Conservation (phyloP, 345 rosid genomes). For the Bruguiera gymnorhiza region DNA sequence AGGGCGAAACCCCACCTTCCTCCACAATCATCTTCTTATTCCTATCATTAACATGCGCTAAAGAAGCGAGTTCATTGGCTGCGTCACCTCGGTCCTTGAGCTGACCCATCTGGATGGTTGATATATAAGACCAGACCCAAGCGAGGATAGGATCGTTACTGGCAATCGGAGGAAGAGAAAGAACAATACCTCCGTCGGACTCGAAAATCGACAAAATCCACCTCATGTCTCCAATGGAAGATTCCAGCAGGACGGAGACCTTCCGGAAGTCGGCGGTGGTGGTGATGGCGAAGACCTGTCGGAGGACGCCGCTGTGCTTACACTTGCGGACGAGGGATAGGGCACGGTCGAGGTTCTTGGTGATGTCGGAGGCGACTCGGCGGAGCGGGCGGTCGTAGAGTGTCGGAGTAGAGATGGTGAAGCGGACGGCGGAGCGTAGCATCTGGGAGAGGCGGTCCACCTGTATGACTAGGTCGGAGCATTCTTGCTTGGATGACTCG, state of each 20-base stretch:
- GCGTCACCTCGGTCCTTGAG: conserved; percentile 44
- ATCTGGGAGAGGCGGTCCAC: conserved; percentile 45
- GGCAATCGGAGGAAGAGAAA: conserved; percentile 59
- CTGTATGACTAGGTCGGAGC: conserved; percentile 43
- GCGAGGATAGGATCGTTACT: conserved; percentile 67
- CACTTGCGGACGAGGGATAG: conserved; percentile 52
- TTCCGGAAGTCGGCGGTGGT: conserved; percentile 55
- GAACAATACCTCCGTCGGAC: conserved; percentile 29
- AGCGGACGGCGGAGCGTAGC: conserved; percentile 56
- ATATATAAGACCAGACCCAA: conserved; percentile 60
- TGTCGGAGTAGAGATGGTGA: conserved; percentile 31
- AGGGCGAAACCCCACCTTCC: conserved; percentile 51
- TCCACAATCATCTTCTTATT: conserved; percentile 59
- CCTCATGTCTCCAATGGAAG: conserved; percentile 55
- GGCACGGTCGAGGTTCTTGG: conserved; percentile 58
- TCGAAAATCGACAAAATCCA: conserved; percentile 57
- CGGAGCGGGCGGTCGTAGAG: conserved; percentile 59
- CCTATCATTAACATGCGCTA: conserved; percentile 52
- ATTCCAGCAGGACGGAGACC: conserved; percentile 40
- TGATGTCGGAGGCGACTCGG: conserved; percentile 46
- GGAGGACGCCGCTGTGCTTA: conserved; percentile 46
- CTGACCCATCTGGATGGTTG: conserved; percentile 50
- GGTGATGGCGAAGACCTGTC: conserved; percentile 58
- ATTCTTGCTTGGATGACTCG: conserved; percentile 42
- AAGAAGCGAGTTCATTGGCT: conserved; percentile 47